These are phyloP conservation scores for Tritrichomonas musculus DNA, from an alignment of 208 protist species.

Conservation along the genomic window DNA sequence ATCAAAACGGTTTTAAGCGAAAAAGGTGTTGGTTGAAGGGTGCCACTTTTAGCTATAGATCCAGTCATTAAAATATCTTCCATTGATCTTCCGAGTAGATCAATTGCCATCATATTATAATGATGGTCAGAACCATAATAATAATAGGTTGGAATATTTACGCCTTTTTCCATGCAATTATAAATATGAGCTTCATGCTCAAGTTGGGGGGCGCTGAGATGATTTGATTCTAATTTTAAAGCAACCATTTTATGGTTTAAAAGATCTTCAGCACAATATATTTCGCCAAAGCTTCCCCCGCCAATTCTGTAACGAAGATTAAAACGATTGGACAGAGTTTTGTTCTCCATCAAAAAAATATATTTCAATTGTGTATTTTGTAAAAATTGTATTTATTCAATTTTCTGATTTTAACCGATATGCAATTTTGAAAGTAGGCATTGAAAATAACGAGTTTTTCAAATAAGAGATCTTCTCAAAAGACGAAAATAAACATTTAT, in stretches of 20 bases:
- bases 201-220: conserved; percentile 83
- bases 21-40: neutral
- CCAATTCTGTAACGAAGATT: neutral
- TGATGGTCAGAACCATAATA: conserved; percentile 87
- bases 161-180: conserved; percentile 7
- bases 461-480: too few species aligned
- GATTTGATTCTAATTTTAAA: conserved; percentile 68
- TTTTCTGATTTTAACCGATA: too few species aligned
- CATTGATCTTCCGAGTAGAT: conserved; percentile 87
- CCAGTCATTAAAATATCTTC: conserved; percentile 70
- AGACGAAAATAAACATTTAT: too few species aligned
- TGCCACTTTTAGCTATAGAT: too few species aligned
- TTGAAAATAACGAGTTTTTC: too few species aligned
- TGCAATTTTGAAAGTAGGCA: too few species aligned
- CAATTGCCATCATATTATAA: conserved; percentile 97
- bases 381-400: too few species aligned
- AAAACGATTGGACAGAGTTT: neutral
- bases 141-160: conserved; percentile 77
- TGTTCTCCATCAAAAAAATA: too few species aligned
- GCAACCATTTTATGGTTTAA: conserved; percentile 53
- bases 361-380: too few species aligned
- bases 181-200: conserved; percentile 91
- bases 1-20: neutral
- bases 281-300: neutral
- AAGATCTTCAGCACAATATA: neutral